Evolutionary conservation across 1,139 yeast species (phyloP).

Genomic region (Candida sojae): DNA sequence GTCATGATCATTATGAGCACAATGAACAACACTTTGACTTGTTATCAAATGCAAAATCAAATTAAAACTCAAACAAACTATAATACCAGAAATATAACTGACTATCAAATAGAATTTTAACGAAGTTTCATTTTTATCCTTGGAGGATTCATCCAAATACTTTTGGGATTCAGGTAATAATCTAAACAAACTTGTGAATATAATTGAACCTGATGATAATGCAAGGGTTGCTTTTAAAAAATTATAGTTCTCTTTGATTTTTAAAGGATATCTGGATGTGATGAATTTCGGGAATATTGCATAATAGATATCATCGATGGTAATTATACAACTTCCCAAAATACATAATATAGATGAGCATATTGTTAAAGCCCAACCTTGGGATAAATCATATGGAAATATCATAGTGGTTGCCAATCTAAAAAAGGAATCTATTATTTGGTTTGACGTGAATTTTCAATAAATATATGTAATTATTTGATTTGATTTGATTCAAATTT

Average conservation of each 20-base stretch:
- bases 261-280: constrained; percentile 48
- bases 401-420: no score
- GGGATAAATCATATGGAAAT: constrained; percentile 12
- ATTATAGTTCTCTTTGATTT: constrained; percentile 57
- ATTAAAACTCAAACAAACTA: constrained; percentile 61
- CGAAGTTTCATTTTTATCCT: constrained; percentile 12
- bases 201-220: constrained; percentile 74
- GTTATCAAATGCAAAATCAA: constrained; percentile 69
- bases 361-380: constrained; percentile 60
- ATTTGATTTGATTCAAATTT: no score
- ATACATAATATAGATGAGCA: constrained; percentile 61
- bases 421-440: no score
- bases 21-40: constrained; percentile 82
- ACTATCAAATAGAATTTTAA: constrained; percentile 43
- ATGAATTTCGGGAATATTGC: constrained; percentile 39
- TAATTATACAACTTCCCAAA: constrained; percentile 59
- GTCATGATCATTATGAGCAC: constrained; percentile 52
- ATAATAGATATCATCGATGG: constrained; percentile 47
- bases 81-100: constrained; percentile 60
- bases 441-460: no score
- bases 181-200: constrained; percentile 74
- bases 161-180: constrained; percentile 68
- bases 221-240: constrained; percentile 69
- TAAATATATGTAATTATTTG: no score
- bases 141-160: constrained; percentile 18